phyloP scores from a whole-genome alignment of 164 flowering plant genomes.

The Vitis labrusca region DNA sequence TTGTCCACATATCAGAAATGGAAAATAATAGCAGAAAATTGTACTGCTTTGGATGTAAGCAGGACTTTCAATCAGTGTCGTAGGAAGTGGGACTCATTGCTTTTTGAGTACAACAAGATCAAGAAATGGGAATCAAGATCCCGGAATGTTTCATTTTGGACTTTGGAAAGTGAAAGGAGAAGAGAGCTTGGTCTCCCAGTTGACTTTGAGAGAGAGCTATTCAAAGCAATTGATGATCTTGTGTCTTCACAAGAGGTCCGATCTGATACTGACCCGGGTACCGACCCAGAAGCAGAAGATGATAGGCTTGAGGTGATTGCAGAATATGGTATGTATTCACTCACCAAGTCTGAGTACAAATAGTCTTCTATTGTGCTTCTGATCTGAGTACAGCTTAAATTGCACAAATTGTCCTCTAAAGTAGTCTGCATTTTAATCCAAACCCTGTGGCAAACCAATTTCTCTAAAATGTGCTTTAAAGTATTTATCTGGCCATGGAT shows the following conservation, averaged over 20 bases:
- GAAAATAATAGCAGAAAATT: conserved; percentile 56
- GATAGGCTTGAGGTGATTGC: conserved; percentile 15
- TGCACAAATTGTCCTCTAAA: background rate
- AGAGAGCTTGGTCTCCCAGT: conserved; percentile 38
- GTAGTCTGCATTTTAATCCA: background rate
- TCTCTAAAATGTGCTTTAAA: background rate
- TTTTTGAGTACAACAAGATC: conserved; percentile 41
- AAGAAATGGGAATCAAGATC: conserved; percentile 40
- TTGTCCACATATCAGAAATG: conserved; percentile 63
- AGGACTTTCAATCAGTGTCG: conserved; percentile 51
- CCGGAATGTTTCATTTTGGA: conserved; percentile 37
- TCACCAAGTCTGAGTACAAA: background rate
- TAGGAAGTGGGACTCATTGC: conserved; percentile 59
- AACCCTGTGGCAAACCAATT: background rate
- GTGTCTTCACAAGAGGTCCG: conserved; percentile 25
- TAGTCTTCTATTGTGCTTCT: background rate
- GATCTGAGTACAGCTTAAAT: background rate
- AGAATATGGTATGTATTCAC: conserved; percentile 18
- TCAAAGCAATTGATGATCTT: conserved; percentile 30
- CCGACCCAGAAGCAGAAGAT: conserved; percentile 34
- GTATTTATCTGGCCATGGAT: too few species aligned
- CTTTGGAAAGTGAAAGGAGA: conserved; percentile 35
- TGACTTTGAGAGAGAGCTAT: conserved; percentile 45
- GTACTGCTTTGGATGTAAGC: conserved; percentile 39
- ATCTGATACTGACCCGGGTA: conserved; percentile 36